phyloP scores from a whole-genome alignment of 306 rosid genomes.

The Citrullus mucosospermus region DNA sequence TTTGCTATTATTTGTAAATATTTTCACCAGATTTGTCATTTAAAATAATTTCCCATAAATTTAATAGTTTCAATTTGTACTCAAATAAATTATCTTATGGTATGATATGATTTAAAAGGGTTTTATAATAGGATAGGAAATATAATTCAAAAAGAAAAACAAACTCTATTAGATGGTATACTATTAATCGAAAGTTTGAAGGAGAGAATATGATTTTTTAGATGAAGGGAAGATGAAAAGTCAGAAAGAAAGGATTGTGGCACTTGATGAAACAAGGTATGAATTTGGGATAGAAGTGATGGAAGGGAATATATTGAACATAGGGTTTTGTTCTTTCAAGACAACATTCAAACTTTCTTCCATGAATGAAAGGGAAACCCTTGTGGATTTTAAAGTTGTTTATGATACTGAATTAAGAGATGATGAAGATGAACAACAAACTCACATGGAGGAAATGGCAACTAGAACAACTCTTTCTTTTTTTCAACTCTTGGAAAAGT shows the following conservation, averaged over 20 bases:
- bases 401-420: constrained; percentile 27
- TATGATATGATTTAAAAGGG: too few relatives aligned
- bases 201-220: not conserved
- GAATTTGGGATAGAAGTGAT: constrained; percentile 37
- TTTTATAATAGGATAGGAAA: too few relatives aligned
- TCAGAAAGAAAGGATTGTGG: constrained; percentile 48
- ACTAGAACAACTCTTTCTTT: constrained; percentile 23
- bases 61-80: too few relatives aligned
- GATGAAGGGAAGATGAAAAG: constrained; percentile 10
- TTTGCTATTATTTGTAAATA: too few relatives aligned
- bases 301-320: constrained; percentile 42
- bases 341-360: constrained; percentile 30
- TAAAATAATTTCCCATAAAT: too few relatives aligned
- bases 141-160: too few relatives aligned
- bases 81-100: too few relatives aligned
- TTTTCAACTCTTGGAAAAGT: constrained; percentile 25
- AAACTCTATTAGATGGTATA: too few relatives aligned
- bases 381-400: constrained; percentile 34
- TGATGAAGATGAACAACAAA: not conserved
- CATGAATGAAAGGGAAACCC: constrained; percentile 19
- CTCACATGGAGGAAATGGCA: constrained; percentile 12
- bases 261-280: constrained; percentile 30
- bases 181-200: too few relatives aligned
- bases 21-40: too few relatives aligned
- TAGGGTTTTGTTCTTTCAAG: constrained; percentile 41